phyloP scores from a whole-genome alignment of 1,284 basidiomycete genomes.

The Ceratobasidium sp. region DNA sequence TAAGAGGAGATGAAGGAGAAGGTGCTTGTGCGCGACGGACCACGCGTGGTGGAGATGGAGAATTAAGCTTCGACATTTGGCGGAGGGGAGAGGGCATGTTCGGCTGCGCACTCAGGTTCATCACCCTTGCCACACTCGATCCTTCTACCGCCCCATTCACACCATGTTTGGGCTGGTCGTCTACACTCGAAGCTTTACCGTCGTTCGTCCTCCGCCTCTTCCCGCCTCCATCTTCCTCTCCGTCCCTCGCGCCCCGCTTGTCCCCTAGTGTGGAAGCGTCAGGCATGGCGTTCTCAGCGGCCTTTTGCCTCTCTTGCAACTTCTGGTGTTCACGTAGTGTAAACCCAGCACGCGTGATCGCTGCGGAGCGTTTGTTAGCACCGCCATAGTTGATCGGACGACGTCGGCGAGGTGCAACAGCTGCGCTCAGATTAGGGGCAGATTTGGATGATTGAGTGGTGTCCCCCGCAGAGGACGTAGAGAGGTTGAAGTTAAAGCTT shows the following conservation, averaged over 20 bases:
- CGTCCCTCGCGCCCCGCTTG: slow-evolving; percentile 20
- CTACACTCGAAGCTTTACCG: background rate
- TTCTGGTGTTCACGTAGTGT: slow-evolving; percentile 34
- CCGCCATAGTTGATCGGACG: slow-evolving; percentile 39
- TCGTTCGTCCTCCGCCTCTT: slow-evolving; percentile 25
- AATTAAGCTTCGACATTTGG: slow-evolving; percentile 28
- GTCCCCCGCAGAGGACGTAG: background rate
- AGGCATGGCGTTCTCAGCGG: slow-evolving; percentile 23
- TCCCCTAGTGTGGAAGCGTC: slow-evolving; percentile 18
- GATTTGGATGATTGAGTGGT: background rate
- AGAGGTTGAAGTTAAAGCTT: slow-evolving; percentile 8
- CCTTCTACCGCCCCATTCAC: background rate
- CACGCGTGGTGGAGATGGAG: slow-evolving; percentile 11
- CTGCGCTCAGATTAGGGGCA: background rate
- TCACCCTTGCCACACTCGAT: slow-evolving; percentile 2
- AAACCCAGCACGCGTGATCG: slow-evolving; percentile 20
- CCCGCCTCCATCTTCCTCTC: slow-evolving; percentile 30
- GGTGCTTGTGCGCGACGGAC: slow-evolving; percentile 13
- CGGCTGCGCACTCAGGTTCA: slow-evolving; percentile 32
- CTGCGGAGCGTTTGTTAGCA: slow-evolving; percentile 20
- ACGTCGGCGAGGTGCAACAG: slow-evolving; percentile 23
- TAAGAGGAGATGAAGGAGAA: slow-evolving; percentile 16
- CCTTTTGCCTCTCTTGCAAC: slow-evolving; percentile 32
- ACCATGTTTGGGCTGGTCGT: background rate
- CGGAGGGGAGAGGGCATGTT: slow-evolving; percentile 36